A percentile compares a stretch with the other conserved stretches of the same genome.
Conservation (phyloP, 179 eudicot genomes). For the Beta macrorhiza region DNA sequence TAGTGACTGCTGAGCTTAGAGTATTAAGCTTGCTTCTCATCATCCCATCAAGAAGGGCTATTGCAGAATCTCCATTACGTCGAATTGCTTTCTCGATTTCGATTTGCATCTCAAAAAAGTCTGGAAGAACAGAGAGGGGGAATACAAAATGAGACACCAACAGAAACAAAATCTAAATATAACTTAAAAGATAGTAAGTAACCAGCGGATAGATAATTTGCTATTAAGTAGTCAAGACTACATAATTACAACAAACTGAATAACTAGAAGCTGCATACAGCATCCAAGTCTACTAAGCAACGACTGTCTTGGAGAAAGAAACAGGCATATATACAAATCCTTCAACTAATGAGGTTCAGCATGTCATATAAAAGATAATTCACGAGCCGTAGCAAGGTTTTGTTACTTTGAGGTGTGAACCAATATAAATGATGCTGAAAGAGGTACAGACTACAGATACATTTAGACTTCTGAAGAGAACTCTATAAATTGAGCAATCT, state of each 20-base stretch:
- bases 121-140: conserved; percentile 29
- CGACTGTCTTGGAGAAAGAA: conserved; percentile 1
- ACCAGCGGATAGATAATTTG: neutral
- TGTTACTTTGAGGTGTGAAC: neutral
- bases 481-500: neutral
- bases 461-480: neutral
- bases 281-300: neutral
- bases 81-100: conserved; percentile 81
- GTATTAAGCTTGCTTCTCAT: conserved; percentile 81
- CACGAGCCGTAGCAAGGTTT: neutral
- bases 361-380: no score
- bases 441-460: neutral
- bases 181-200: neutral
- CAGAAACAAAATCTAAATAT: neutral
- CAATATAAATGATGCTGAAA: neutral
- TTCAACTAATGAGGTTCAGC: neutral
- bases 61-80: conserved; percentile 68
- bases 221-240: neutral
- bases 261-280: neutral
- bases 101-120: conserved; percentile 57
- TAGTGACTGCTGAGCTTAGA: conserved; percentile 58
- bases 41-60: conserved; percentile 72
- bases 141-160: conserved; percentile 14
- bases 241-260: neutral
- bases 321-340: neutral